Conservation (phyloP, 495 filamentous ascomycete species). For the Penicillium subrubescens region DNA sequence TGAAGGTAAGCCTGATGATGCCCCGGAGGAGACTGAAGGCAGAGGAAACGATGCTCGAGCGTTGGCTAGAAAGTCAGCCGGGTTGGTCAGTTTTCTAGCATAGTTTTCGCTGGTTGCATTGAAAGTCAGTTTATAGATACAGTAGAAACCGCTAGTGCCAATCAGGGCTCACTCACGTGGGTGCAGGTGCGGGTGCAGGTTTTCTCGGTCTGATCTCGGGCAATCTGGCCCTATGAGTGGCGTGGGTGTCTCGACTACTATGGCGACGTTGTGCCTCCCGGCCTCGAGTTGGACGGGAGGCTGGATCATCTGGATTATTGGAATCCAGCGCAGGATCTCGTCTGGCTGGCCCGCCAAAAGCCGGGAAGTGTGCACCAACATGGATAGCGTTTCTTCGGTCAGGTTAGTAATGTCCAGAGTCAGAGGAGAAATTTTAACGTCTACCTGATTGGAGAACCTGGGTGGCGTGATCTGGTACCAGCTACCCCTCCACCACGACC, state of each 20-base stretch:
- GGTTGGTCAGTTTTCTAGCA: not conserved
- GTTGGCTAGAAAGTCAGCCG: not conserved
- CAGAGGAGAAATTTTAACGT: not conserved
- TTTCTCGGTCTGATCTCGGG: not conserved
- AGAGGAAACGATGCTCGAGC: not conserved
- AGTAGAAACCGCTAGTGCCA: not conserved
- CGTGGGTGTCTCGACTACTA: not conserved
- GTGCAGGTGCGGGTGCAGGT: not conserved
- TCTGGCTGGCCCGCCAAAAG: not conserved
- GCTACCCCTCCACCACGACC: constrained; percentile 27
- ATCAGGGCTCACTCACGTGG: not conserved
- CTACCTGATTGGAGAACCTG: not conserved
- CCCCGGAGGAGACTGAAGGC: not conserved
- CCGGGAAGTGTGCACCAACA: not conserved
- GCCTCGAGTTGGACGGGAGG: not conserved
- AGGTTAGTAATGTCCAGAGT: not conserved
- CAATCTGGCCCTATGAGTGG: not conserved
- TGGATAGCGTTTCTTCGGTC: not conserved
- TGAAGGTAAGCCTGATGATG: not conserved
- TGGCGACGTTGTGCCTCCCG: not conserved
- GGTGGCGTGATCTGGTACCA: constrained; percentile 20
- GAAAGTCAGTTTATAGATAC: not conserved
- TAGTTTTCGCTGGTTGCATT: not conserved
- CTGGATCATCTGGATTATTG: constrained; percentile 12
- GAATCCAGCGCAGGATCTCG: constrained; percentile 29